Evolutionary conservation across 306 rosid genomes (phyloP), one percentile per base, ranked within the genome.

Genomic region (Gastrolobium bilobum): DNA sequence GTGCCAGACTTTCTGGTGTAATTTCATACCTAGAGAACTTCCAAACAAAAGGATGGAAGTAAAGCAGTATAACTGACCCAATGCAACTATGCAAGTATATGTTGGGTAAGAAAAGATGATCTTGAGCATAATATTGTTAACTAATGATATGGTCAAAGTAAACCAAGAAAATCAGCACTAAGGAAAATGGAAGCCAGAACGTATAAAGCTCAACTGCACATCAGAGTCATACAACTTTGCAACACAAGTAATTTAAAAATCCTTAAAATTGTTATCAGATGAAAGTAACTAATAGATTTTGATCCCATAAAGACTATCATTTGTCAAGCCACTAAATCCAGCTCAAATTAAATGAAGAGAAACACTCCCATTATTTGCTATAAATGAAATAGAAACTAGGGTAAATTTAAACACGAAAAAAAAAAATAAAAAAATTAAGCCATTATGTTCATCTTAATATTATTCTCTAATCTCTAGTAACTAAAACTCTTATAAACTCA

Each of bases 151-250:
- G 38, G 9, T 9, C 15, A 54, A 56, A 30, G 46, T 35, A 9
- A 58, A 31, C 40, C 68, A 58, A 31, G 35, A 74, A 52, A 75
- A 47, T 6, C 29, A 75, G n/a, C 58, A 57, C 61, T 6, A 47
- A 34, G 50, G 46, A 10, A 60, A 46, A 75, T 1, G 15, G 57
- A 46, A 58, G 26, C 8, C 34, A 9, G 71, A 66, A 67, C 10
- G 10, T 4, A 43, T 46, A 62, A 59, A 61, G 39, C 46, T 61
- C 7, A 62, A 48, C 61, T 47, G 11, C 10, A 61, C 13, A 57
- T 13, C 7, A 5, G 47, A 61, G 15, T 75, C 67, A 10, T 26
- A 39, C 15, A 14, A 40, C 8, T 39, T 56, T 10, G 29, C 20
- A 42, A 40, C 44, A 26, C 3, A 4, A 10, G 76, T 15, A 20